Evolutionary conservation across 345 rosid genomes (phyloP), one percentile per base, ranked within the genome.

Genomic region (Viola odorata): DNA sequence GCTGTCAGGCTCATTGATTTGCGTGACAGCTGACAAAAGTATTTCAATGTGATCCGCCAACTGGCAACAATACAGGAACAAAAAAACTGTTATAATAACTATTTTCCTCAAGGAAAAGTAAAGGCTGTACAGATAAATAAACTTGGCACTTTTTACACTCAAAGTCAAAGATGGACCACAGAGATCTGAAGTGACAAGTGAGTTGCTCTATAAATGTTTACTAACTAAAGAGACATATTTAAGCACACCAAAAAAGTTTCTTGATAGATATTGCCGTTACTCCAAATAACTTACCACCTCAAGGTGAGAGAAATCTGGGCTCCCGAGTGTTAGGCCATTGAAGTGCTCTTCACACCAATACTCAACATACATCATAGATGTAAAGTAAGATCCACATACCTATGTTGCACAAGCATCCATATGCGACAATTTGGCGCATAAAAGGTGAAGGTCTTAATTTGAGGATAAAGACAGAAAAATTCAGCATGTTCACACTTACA

Each of bases 1-100:
- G 81, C 94, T 89, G 80, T 92, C 98, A n/a, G 96, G 94, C 75
- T 89, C 96, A 66, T 92, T 89, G 69, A 92, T 90, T 73, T 81
- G 83, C 73, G 87, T 89, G 64, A 89, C 80, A 63, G 98, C 96
- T 37, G 87, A 87, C 63, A 87, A 76, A 72, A 92, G 91, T 68
- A 92, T 80, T 73, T 89, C 96, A 70, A 89, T 72, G 55, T 87
- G 96, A 62, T 71, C 77, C 11, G 89, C 89, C 58, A 92, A 70
- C 96, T 92, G 89, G 69, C 64, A 58, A 54, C 45, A 64, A 64
- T 38, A 49, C 63, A 14, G 17, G 17, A 13, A 7, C 49, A 17
- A 7, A 16, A 39, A 10, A 41, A 41, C 16, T 12, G 62, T 54
- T 32, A 49, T 12, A 38, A 61, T 36, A 58, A 56, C 5, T 50